Percentiles rank a stretch among this genome's conserved stretches.
phyloP scores from a whole-genome alignment of 163 green algal species.

The Scenedesmus sp. region DNA sequence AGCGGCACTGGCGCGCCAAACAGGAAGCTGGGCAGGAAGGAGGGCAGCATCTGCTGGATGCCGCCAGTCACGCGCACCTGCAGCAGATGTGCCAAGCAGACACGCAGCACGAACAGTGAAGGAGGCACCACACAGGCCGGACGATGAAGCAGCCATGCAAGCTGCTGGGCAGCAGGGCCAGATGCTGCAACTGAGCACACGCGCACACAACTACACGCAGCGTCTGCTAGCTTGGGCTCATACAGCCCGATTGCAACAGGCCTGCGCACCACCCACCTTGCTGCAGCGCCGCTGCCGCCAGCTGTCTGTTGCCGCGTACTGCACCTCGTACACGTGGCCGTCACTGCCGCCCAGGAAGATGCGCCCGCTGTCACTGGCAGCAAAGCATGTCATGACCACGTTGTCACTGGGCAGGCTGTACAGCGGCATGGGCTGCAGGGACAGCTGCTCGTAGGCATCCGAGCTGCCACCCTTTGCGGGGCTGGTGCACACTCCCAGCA shows the following conservation, averaged over 20 bases:
- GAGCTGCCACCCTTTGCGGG: slow-evolving; percentile 27
- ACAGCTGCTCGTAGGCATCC: slow-evolving; percentile 67
- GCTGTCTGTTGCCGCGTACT: slow-evolving; percentile 76
- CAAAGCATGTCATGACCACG: slow-evolving; percentile 85
- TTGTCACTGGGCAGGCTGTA: slow-evolving; percentile 90
- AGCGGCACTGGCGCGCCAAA: slow-evolving; percentile 70
- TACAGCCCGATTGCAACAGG: too few relatives aligned
- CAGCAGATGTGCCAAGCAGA: not conserved
- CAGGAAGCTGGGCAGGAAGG: slow-evolving; percentile 80
- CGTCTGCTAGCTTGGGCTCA: not conserved
- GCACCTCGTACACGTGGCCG: slow-evolving; percentile 95
- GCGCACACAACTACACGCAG: not conserved
- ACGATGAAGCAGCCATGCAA: not conserved
- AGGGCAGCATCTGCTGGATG: slow-evolving; percentile 81
- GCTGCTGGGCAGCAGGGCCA: not conserved
- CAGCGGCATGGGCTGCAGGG: slow-evolving; percentile 86
- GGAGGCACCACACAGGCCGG: not conserved
- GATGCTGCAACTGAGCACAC: not conserved
- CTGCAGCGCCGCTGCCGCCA: slow-evolving; percentile 80
- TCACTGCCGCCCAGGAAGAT: slow-evolving; percentile 96
- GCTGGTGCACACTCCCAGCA: slow-evolving; percentile 81
- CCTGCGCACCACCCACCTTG: slow-evolving; percentile 69
- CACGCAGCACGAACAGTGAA: not conserved
- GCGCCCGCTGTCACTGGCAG: slow-evolving; percentile 64
- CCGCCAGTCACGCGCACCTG: slow-evolving; percentile 75